These are phyloP conservation scores for Chlamydomonas urium DNA, from an alignment of 139 green algal species.

Conservation along the genomic window DNA sequence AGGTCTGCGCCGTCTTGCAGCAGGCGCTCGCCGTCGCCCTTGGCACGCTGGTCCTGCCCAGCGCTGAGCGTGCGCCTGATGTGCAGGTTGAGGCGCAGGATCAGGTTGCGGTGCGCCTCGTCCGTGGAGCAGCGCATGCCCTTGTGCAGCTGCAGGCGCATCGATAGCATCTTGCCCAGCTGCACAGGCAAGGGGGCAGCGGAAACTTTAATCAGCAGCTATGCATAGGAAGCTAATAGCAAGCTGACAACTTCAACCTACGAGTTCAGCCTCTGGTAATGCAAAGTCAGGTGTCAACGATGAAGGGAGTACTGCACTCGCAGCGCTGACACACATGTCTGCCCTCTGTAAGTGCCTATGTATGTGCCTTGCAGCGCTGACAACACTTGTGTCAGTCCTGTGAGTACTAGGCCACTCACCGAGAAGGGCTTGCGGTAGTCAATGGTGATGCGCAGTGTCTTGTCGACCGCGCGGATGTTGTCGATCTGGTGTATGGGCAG, in stretches of 20 bases:
- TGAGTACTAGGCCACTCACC: not conserved
- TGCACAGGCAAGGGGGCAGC: too few relatives aligned
- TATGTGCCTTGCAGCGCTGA: not conserved
- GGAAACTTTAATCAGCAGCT: too few relatives aligned
- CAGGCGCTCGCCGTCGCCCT: not conserved
- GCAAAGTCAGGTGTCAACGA: too few relatives aligned
- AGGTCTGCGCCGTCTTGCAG: not conserved
- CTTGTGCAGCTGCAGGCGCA: constrained; percentile 43
- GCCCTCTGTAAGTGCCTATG: too few relatives aligned
- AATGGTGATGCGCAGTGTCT: constrained; percentile 29
- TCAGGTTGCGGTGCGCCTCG: constrained; percentile 42
- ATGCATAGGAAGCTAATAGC: too few relatives aligned
- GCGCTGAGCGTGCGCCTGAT: constrained; percentile 8
- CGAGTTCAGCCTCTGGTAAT: too few relatives aligned
- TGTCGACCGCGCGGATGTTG: constrained; percentile 42
- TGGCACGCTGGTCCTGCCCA: too few relatives aligned
- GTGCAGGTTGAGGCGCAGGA: constrained; percentile 40
- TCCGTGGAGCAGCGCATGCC: constrained; percentile 43
- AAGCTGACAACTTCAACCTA: too few relatives aligned
- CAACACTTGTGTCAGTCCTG: not conserved
- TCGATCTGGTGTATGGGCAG: constrained; percentile 36
- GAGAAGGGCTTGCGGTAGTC: constrained; percentile 35
- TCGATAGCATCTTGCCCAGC: constrained; percentile 15
- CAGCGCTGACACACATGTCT: too few relatives aligned
- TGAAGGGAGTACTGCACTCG: too few relatives aligned